A percentile compares a stretch with the other conserved stretches of the same genome.
Conservation (phyloP, 129 eudicot species). For the Heracleum sosnowskyi region DNA sequence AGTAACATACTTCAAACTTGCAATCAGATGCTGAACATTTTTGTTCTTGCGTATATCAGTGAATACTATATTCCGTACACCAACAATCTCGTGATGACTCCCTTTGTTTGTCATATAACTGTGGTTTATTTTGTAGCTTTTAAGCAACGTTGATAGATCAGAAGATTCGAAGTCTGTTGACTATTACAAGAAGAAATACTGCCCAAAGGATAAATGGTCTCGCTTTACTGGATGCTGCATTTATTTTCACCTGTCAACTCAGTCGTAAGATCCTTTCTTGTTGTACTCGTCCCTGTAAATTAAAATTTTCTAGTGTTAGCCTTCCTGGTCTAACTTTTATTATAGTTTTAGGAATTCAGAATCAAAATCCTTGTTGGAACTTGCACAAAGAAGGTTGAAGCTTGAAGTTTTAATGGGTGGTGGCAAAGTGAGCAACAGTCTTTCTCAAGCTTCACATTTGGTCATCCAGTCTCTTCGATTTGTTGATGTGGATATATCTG, state of each 20-base stretch:
- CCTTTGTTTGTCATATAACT: not conserved
- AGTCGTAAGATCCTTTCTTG: constrained; percentile 19
- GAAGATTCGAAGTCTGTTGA: constrained; percentile 52
- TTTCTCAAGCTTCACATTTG: constrained; percentile 65
- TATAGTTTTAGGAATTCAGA: constrained; percentile 30
- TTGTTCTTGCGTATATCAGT: not conserved
- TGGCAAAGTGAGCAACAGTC: constrained; percentile 46
- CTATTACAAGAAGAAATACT: constrained; percentile 68
- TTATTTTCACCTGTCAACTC: constrained; percentile 52
- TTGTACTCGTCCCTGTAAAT: not conserved
- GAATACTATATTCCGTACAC: not conserved
- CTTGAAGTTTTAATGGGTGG: constrained; percentile 69
- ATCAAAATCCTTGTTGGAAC: constrained; percentile 47
- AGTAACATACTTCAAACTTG: not conserved
- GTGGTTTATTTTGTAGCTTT: constrained; percentile 36
- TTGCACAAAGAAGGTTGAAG: constrained; percentile 71
- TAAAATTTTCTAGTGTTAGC: not conserved
- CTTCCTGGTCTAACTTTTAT: constrained; percentile 7
- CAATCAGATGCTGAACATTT: not conserved
- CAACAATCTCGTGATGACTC: not conserved
- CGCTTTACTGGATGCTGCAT: constrained; percentile 70
- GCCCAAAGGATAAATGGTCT: constrained; percentile 77
- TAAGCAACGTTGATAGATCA: constrained; percentile 39
- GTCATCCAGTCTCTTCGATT: constrained; percentile 48
- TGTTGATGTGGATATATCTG: constrained; percentile 31